A percentile compares a stretch with the other conserved stretches of the same genome.
Conservation (phyloP, 1,139 yeast genomes). For the Debaryomyces fabryi region DNA sequence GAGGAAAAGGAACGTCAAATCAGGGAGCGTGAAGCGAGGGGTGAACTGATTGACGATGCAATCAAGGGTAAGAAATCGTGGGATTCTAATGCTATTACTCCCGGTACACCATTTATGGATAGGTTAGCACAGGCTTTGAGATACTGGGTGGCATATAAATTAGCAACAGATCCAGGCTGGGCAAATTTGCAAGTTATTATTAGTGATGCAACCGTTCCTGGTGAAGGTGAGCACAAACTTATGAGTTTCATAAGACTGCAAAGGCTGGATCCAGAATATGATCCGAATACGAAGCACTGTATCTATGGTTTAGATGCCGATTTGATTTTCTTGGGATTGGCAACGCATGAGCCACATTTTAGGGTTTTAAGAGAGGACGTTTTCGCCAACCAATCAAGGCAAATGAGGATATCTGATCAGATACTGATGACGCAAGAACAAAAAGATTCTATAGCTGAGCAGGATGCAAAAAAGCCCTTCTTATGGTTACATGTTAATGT, state of each 20-base stretch:
- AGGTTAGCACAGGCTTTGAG: constrained; percentile 78
- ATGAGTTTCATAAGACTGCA: constrained; percentile 91
- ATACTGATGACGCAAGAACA: constrained; percentile 64
- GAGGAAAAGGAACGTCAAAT: constrained; percentile 61
- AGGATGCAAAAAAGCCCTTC: constrained; percentile 79
- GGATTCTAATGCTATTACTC: constrained; percentile 98
- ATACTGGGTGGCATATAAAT: constrained; percentile 88
- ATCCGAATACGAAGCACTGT: constrained; percentile 90
- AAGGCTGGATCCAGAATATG: constrained; percentile 81
- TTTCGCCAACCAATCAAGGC: constrained; percentile 65
- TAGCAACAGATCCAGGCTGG: constrained; percentile 91
- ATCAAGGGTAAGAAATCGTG: constrained; percentile 61
- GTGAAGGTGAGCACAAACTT: constrained; percentile 98
- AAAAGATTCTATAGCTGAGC: constrained; percentile 52
- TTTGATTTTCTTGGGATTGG: constrained; percentile 90
- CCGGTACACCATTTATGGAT: constrained; percentile 98
- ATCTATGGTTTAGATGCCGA: constrained; percentile 98
- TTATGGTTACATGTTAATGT: constrained; percentile 92
- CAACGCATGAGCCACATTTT: constrained; percentile 97
- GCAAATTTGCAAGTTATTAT: constrained; percentile 78
- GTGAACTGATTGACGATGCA: constrained; percentile 67
- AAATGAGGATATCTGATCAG: constrained; percentile 53
- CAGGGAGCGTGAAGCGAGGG: constrained; percentile 55
- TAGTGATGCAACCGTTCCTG: constrained; percentile 97
- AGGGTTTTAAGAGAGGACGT: constrained; percentile 94